A percentile compares a stretch with the other conserved stretches of the same genome.
These are phyloP conservation scores for Yamadazyma siamensis DNA, from an alignment of 1,139 yeast species.

Conservation along the genomic window DNA sequence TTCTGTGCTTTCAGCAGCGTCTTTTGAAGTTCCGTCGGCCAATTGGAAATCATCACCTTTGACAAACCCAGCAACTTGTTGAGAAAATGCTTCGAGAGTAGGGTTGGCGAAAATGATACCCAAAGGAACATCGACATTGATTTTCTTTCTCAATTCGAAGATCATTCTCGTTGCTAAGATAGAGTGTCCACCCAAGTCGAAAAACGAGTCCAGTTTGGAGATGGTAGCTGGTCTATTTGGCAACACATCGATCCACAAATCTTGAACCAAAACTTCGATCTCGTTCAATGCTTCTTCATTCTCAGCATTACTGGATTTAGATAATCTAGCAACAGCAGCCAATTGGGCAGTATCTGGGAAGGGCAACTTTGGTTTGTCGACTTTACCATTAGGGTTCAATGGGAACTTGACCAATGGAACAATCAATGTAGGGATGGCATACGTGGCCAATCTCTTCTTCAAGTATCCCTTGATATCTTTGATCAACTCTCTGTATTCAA, in stretches of 20 bases:
- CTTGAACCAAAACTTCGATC: constrained; percentile 66
- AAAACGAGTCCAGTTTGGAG: constrained; percentile 81
- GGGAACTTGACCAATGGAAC: constrained; percentile 87
- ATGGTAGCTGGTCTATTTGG: constrained; percentile 83
- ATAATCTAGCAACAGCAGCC: constrained; percentile 57
- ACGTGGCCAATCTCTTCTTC: constrained; percentile 85
- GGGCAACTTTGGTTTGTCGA: constrained; percentile 95
- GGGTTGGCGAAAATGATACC: constrained; percentile 90
- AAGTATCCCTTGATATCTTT: constrained; percentile 78
- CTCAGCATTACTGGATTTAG: constrained; percentile 25
- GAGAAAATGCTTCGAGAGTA: constrained; percentile 75
- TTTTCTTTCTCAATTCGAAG: constrained; percentile 77
- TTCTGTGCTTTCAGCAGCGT: constrained; percentile 9
- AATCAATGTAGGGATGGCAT: constrained; percentile 89
- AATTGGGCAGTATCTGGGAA: constrained; percentile 91
- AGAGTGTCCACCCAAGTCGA: constrained; percentile 97
- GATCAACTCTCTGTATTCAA: constrained; percentile 70
- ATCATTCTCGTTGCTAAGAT: constrained; percentile 97
- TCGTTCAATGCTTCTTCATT: constrained; percentile 43
- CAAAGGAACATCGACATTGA: constrained; percentile 79
- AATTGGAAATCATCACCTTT: constrained; percentile 44
- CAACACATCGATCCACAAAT: constrained; percentile 80
- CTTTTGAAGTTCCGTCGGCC: constrained; percentile 30
- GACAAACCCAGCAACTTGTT: constrained; percentile 58
- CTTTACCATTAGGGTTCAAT: constrained; percentile 96